Evolutionary conservation across 1,139 yeast species (phyloP).

Genomic region (Diutina catenulata): DNA sequence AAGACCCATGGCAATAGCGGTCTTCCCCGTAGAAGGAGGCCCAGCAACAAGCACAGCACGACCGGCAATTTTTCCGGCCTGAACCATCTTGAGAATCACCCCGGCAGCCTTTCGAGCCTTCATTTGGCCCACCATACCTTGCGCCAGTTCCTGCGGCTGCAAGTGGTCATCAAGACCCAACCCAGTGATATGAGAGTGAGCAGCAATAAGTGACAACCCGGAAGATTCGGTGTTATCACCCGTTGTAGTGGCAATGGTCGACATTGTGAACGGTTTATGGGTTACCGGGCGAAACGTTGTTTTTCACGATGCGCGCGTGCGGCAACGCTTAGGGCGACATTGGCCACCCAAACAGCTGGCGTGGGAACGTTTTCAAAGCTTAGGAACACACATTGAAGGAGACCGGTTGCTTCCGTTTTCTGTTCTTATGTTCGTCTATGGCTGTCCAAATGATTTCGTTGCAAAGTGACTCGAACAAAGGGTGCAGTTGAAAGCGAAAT

Average conservation of each 20-base stretch:
- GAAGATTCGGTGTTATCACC: not conserved
- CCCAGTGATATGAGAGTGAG: conserved; percentile 95
- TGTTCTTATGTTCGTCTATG: too few relatives aligned
- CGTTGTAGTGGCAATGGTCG: conserved; percentile 4
- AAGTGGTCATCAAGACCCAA: conserved; percentile 86
- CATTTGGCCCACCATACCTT: conserved; percentile 97
- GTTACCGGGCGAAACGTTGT: too few relatives aligned
- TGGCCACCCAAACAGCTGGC: too few relatives aligned
- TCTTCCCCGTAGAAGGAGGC: conserved; percentile 97
- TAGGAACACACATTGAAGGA: too few relatives aligned
- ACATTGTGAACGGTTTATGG: not conserved
- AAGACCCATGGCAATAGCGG: conserved; percentile 97
- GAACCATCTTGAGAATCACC: conserved; percentile 82
- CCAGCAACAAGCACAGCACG: conserved; percentile 94
- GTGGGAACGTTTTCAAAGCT: too few relatives aligned
- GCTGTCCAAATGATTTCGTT: too few relatives aligned
- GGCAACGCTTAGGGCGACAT: too few relatives aligned
- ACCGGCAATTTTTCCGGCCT: conserved; percentile 91
- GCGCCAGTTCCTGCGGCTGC: conserved; percentile 66
- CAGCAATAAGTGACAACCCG: conserved; percentile 64
- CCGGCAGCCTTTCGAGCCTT: conserved; percentile 96
- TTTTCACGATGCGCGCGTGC: not conserved
- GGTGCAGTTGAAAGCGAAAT: too few relatives aligned
- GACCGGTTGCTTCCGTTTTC: too few relatives aligned
- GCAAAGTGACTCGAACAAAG: too few relatives aligned